Percentiles rank a stretch among this genome's conserved stretches.
Conservation (phyloP, 176 grass and related monocot genomes). For the Hordeum vulgare region MorexV3_pseudomolecules_assembly NC_058523.1:100318295-100318794, state of each 20-base stretch:
- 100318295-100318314: conserved; percentile 14
- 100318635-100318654: neutral
- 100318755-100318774: conserved; percentile 34
- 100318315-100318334: neutral
- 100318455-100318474: conserved; percentile 72
- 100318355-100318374: conserved; percentile 4
- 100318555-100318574: conserved; percentile 87
- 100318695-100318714: conserved; percentile 83
- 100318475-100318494: conserved; percentile 58
- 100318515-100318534: conserved; percentile 94
- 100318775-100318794: neutral
- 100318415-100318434: conserved; percentile 83
- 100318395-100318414: conserved; percentile 83
- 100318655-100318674: neutral
- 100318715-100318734: conserved; percentile 90
- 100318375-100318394: conserved; percentile 40
- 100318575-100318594: conserved; percentile 99
- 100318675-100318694: conserved; percentile 29
- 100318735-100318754: conserved; percentile 94
- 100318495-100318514: conserved; percentile 40
- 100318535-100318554: conserved; percentile 94
- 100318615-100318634: neutral
- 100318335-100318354: neutral
- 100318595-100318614: conserved; percentile 52
- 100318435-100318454: conserved; percentile 75